Evolutionary conservation across 2,329 filamentous ascomycete species (phyloP), one percentile per base, ranked within the genome.

Genomic region (Sporothrix humicola): DNA sequence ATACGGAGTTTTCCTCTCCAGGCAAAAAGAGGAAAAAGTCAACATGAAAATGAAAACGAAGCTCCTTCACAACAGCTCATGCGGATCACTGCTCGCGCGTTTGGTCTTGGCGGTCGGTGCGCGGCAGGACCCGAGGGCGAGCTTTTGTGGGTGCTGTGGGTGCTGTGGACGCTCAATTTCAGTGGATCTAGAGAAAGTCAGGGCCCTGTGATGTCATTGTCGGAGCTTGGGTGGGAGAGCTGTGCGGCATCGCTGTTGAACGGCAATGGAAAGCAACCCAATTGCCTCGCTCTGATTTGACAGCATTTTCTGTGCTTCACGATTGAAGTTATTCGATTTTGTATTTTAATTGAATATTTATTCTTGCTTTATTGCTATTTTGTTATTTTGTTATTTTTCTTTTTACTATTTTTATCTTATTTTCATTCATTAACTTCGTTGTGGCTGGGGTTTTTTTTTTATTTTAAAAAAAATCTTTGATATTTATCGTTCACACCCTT

Each of bases 61-160:
- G 37, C 52, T 26, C 7, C 12, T 23, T n/a, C 20, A 8, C 8
- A 20, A 23, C n/a, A 56, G 20, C 52, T 56, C 52, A 20, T 56
- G 52, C 61, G 12, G 42, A 26, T 48, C 61, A 23, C 61, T n/a
- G 46, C 9, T 68, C 65, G 65, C 65, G 46, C 42, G 10, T 68
- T 68, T 46, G 65, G 65, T 52, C 65, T 68, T 68, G 48, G 65
- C 61, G 44, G 44, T 68, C 65, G 65, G 65, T 3, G 46, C n/a
- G 7, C 65, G 65, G 65, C 20, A 68, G 46, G 65, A 37, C 20
- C 65, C 65, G 46, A 52, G 15, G 61, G 65, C 65, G 65, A 68
- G 65, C 37, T 3, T 50, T 66, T 66, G 46, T 48, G 42, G 31
- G 31, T 37, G 31, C 31, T 37, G 31, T 37, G 31, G 31, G 31